Evolutionary conservation across 768 basidiomycete species (phyloP), one percentile per base, ranked within the genome.

Genomic region (Leccinum disarticulatum): DNA sequence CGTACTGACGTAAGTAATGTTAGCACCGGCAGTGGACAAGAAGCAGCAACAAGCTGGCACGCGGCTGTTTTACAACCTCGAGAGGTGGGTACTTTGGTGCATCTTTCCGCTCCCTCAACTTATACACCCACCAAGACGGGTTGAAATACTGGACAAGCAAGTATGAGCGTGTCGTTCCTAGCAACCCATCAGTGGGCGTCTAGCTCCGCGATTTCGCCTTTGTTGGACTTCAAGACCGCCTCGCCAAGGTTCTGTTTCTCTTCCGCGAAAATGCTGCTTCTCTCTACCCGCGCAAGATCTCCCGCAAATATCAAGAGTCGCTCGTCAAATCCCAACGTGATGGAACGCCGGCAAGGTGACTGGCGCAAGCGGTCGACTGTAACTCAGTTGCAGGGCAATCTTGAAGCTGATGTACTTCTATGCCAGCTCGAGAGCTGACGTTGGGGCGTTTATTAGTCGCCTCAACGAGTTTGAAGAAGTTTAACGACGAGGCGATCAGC

Each of bases 151-250:
- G 6, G 80, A 84, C 69, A 77, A 76, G 56, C 80, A 84, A 73
- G 75, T 68, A 77, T 52, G 73, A 43, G 19, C 46, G 17, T 14
- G 47, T 13, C 22, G 11, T 48, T 48, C 47, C 22, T 22, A 51
- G 27, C 49, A 22, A 4, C 48, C 53, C 48, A 61, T 28, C 13
- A 7, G 27, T 17, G 14, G 7, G 19, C 4, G 10, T n/a, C 6
- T 38, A 82, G 79, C 77, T 83, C n/a, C 75, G 81, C 8, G 81
- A 81, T 65, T 84, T 83, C 55, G 78, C 82, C 0, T 81, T 76
- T 57, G 73, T 22, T 22, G 22, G 75, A 54, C 72, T 83, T 30
- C 78, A 83, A 19, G 77, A 82, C 41, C 77, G 83, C 30, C 75
- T 84, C 9, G 72, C 78, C 10, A 80, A 79, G 61, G 74, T 22